phyloP scores from a whole-genome alignment of 1,139 yeast species.

The Debaryomycetaceae sp. region DNA sequence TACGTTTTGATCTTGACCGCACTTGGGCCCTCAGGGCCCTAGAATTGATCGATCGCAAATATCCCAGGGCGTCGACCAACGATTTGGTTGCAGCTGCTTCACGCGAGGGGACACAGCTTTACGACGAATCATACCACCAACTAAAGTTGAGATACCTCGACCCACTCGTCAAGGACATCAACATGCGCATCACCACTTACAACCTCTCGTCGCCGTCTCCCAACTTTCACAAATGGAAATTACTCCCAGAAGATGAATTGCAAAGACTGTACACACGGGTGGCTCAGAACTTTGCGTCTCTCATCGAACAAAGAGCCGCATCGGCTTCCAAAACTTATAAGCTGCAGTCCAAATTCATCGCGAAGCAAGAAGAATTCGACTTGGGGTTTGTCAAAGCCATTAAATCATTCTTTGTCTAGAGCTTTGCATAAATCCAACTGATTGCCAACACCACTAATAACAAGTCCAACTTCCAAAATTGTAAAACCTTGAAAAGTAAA shows the following conservation, averaged over 20 bases:
- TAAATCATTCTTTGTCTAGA: conserved; percentile 1
- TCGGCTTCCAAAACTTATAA: too few species aligned
- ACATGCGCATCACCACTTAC: conserved; percentile 62
- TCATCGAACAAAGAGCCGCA: conserved; percentile 11
- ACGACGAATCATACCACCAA: conserved; percentile 27
- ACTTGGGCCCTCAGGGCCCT: conserved; percentile 33
- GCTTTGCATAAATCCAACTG: conserved; percentile 4
- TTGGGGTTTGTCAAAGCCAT: neutral
- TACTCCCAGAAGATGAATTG: conserved; percentile 51
- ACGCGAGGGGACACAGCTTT: conserved; percentile 18
- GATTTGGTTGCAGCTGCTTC: conserved; percentile 4
- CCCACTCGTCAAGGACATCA: conserved; percentile 45
- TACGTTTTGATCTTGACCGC: conserved; percentile 41
- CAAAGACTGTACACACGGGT: conserved; percentile 15
- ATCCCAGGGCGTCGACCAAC: conserved; percentile 10
- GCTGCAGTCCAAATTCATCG: too few species aligned
- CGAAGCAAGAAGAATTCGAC: too few species aligned
- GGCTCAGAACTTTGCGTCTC: conserved; percentile 11
- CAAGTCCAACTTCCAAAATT: conserved; percentile 10
- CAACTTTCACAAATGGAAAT: conserved; percentile 65
- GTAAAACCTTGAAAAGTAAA: conserved; percentile 9
- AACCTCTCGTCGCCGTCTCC: conserved; percentile 74
- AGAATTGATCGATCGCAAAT: conserved; percentile 11
- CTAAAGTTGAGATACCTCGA: conserved; percentile 32
- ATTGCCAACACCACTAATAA: neutral